Evolutionary conservation across 1,284 basidiomycete species (phyloP).

Genomic region (Irpex rosettiformis): DNA sequence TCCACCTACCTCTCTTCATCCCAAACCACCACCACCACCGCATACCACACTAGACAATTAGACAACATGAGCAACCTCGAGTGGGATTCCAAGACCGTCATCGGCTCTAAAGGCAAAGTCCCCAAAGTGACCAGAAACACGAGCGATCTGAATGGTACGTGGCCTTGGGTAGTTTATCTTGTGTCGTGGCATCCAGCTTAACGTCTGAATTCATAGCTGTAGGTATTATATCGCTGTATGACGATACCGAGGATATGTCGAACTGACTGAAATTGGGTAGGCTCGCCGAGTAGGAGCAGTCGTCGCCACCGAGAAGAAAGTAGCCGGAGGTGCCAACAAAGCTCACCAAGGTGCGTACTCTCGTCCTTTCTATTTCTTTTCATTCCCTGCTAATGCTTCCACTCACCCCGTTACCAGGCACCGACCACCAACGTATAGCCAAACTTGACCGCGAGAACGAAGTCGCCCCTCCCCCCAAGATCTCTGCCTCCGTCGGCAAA

Average conservation of each 20-base stretch:
- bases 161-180: conserved; percentile 12
- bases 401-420: conserved; percentile 45
- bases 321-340: conserved; percentile 65
- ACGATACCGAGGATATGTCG: neutral
- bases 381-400: conserved; percentile 9
- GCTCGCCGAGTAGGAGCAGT: conserved; percentile 70
- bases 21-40: conserved; percentile 3
- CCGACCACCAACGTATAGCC: conserved; percentile 91
- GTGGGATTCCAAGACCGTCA: conserved; percentile 74
- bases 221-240: neutral
- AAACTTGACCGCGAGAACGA: conserved; percentile 96
- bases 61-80: conserved; percentile 43
- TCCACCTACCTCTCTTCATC: conserved; percentile 9
- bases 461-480: conserved; percentile 90
- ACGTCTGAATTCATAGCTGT: neutral
- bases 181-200: neutral
- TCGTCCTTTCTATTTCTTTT: neutral
- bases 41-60: conserved; percentile 7
- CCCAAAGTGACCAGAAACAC: conserved; percentile 69
- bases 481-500: conserved; percentile 80
- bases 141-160: conserved; percentile 71
- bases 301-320: conserved; percentile 77
- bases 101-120: conserved; percentile 69
- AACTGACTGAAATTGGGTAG: conserved; percentile 32
- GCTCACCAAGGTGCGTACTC: conserved; percentile 55